Evolutionary conservation across 2,329 filamentous ascomycete genomes (phyloP), one percentile per base, ranked within the genome.

Genomic region (Coleophoma cylindrospora): DNA sequence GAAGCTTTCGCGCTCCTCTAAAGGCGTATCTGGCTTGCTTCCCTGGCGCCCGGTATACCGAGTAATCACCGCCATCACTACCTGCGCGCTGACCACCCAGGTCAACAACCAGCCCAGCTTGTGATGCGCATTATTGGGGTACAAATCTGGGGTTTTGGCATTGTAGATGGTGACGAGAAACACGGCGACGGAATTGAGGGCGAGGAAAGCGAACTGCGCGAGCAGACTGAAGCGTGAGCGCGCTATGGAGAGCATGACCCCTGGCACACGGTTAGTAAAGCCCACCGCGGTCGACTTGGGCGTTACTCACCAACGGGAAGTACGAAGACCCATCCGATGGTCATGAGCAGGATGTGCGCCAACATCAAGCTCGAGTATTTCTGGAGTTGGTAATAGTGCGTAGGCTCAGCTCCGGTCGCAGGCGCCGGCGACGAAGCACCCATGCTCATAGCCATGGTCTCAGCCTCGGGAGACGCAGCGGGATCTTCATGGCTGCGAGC

Each of bases 81-180:
- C 76, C 70, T 96, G 92, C 0, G 78, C 82, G 47, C 75, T 76
- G 11, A 87, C 75, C 4, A 91, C 74, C 74, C 81, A 87, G 3
- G 87, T 92, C 32, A 86, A 77, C 40, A 89, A 75, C 92, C 92
- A 97, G 49, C 91, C 91, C 43, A 92, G 77, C 66, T 88, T 91
- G 71, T 91, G 84, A 67, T 96, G 91, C n/a, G 86, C 81, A 64
- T 95, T 95, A 64, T 87, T 85, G 33, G 84, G 83, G 65, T 96
- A 96, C 40, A 96, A 72, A 63, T 96, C 89, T 1, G 91, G 90
- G 0, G 90, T 95, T 55, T 80, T 83, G 51, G 79, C 76, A 65
- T 94, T 90, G 73, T 96, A 96, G 34, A 89, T 71, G 45, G 80
- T 76, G 8, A 80, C 83, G 22, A 87, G 65, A 13, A 89, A 62